Evolutionary conservation across 805 yeast species (phyloP), one percentile per base, ranked within the genome.

Genomic region (Metschnikowia lunata): DNA sequence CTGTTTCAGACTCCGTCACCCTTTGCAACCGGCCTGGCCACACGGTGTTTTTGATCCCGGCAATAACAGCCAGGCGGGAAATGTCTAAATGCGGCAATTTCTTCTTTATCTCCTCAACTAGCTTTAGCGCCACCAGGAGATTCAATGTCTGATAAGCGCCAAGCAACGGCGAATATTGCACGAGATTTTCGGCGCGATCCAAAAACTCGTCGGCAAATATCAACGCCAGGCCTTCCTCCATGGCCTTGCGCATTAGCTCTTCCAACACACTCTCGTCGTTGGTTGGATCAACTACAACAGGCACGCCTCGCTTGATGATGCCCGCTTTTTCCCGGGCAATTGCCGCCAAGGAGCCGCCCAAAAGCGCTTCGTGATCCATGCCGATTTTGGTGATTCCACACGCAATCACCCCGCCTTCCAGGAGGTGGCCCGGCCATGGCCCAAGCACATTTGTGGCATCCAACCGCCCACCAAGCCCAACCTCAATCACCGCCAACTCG

Each of bases 1-100:
- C 55, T 1, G 71, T 40, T 1, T 60, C 51, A 2, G 61, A 40
- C 18, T 60, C 54, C 1, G 40, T 39, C 1, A 64, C 40, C 1
- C 56, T 45, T 56, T 93, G 96, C 41, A 93, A 65, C 48, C 99
- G 68, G 1, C 97, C 98, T 0, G 95, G 95, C 98, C 98, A 90
- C 8, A 53, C 50, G 0, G 89, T 82, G 0, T 52, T 41, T 1
- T 55, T 40, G 0, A 90, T 62, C 0, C 97, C 96, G 7, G 56
- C 49, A 5, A 59, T 51, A 0, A 86, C 66, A 1, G 63, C 50
- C 0, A 60, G 59, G 1, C 48, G 45, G 0, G 74, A 55, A 7
- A 81, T 30, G 10, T 54, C 14, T 51, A 46, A 60, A 55, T 9
- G 62, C 44, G 36, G 49, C 47, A 13, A 49, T 43, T 41, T 55